A percentile compares a stretch with the other conserved stretches of the same genome.
These are phyloP conservation scores for Musa schizocarpa DNA, from an alignment of 176 grass and related monocot species.

Conservation along the genomic window DNA sequence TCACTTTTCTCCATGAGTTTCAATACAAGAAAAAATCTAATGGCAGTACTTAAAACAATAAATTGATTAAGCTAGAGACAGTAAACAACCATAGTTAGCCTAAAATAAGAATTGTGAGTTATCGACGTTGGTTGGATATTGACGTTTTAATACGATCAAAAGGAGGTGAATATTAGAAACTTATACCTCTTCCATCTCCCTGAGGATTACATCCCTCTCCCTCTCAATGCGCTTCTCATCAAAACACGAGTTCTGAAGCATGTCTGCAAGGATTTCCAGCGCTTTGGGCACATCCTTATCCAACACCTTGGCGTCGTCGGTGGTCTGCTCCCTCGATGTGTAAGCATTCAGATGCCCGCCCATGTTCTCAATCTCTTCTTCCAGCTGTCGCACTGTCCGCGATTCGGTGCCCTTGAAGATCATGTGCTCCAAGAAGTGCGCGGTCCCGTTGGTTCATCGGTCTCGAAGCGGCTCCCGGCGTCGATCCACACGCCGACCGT, in stretches of 20 bases:
- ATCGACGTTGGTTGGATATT: too few species aligned
- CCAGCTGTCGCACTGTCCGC: slow-evolving; percentile 53
- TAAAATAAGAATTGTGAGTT: too few species aligned
- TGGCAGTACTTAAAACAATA: too few species aligned
- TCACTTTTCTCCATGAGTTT: too few species aligned
- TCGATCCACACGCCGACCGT: slow-evolving; percentile 97
- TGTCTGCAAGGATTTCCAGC: slow-evolving; percentile 26
- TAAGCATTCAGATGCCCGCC: slow-evolving; percentile 92
- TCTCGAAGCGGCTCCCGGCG: slow-evolving; percentile 81
- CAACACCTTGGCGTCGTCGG: slow-evolving; percentile 83
- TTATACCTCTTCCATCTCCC: slow-evolving; percentile 19
- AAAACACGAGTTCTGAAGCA: slow-evolving; percentile 11
- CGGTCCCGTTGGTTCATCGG: slow-evolving; percentile 59
- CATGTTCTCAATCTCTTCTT: slow-evolving; percentile 96
- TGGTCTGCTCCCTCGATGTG: slow-evolving; percentile 91
- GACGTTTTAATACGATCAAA: background rate
- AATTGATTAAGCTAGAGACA: too few species aligned
- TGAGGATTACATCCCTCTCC: slow-evolving; percentile 12
- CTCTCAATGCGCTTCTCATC: slow-evolving; percentile 8
- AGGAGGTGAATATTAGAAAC: background rate
- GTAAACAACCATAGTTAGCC: too few species aligned
- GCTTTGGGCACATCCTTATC: slow-evolving; percentile 84
- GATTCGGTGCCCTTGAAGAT: slow-evolving; percentile 82
- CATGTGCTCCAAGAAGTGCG: slow-evolving; percentile 98
- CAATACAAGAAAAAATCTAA: too few species aligned